Evolutionary conservation across 164 flowering plant species (phyloP).

Genomic region (Sextonia rubra): DNA sequence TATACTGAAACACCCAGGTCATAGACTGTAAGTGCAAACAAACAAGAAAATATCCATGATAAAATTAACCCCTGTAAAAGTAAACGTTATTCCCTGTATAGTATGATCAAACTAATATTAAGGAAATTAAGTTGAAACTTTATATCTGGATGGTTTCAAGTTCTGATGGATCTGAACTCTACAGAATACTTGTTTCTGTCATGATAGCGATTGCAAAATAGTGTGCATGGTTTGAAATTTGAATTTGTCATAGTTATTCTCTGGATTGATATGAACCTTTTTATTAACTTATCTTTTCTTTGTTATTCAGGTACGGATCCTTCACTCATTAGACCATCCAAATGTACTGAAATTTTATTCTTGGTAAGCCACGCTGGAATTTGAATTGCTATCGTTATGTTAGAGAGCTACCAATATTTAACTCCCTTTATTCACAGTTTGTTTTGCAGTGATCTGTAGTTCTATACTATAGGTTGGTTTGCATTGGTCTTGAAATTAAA

Average conservation of each 20-base stretch:
- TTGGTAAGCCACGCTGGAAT: constrained; percentile 50
- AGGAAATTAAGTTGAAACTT: background rate
- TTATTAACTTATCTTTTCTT: background rate
- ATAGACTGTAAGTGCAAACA: background rate
- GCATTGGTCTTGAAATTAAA: background rate
- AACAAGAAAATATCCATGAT: background rate
- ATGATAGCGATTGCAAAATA: too few species aligned
- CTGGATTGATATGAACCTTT: too few species aligned
- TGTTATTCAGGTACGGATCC: constrained; percentile 65
- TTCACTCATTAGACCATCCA: constrained; percentile 78
- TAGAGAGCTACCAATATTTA: background rate
- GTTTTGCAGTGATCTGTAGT: background rate
- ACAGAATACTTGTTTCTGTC: too few species aligned
- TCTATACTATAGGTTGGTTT: too few species aligned
- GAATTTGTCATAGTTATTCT: too few species aligned
- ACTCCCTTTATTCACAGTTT: background rate
- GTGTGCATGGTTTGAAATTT: too few species aligned
- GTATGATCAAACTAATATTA: background rate
- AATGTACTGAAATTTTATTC: constrained; percentile 80
- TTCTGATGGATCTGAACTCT: background rate
- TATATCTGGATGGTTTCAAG: background rate
- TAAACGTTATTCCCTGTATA: background rate
- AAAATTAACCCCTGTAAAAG: background rate
- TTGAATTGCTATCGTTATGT: background rate
- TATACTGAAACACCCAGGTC: too few species aligned